A percentile compares a stretch with the other conserved stretches of the same genome.
phyloP scores from a whole-genome alignment of 192 early-diverging fungal species.

The Backusella macrospora region DNA sequence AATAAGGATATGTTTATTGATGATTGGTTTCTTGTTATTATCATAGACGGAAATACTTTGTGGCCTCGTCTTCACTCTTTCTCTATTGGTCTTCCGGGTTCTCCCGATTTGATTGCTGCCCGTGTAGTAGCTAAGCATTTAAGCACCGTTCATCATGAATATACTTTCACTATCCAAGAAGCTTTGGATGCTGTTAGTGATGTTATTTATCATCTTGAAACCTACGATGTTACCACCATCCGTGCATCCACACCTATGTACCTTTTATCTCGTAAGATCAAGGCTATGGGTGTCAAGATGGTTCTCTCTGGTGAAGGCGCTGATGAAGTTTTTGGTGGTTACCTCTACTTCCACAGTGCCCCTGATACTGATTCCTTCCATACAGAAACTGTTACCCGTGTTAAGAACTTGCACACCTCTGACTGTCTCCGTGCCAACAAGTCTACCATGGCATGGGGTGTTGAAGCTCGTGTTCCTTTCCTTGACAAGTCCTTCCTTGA shows the following conservation, averaged over 20 bases:
- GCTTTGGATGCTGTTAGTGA: slow-evolving; percentile 95
- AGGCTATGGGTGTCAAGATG: slow-evolving; percentile 99
- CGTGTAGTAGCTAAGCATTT: slow-evolving; percentile 89
- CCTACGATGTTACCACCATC: slow-evolving; percentile 99
- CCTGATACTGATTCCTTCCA: slow-evolving; percentile 87
- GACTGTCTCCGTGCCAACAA: slow-evolving; percentile 99
- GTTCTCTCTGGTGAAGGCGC: slow-evolving; percentile 95
- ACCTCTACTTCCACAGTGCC: slow-evolving; percentile 97
- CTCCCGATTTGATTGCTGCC: slow-evolving; percentile 92
- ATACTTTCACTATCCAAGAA: slow-evolving; percentile 95
- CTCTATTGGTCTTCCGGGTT: slow-evolving; percentile 91
- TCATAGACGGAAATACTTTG: slow-evolving; percentile 52
- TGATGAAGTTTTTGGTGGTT: slow-evolving; percentile 97
- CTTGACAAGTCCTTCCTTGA: slow-evolving; percentile 92
- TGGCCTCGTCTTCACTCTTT: slow-evolving; percentile 96
- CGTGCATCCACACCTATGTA: slow-evolving; percentile 99
- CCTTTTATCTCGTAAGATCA: slow-evolving; percentile 96
- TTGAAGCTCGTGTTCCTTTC: slow-evolving; percentile 98
- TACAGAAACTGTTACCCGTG: slow-evolving; percentile 87
- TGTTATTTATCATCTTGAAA: slow-evolving; percentile 97
- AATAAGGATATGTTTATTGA: slow-evolving; percentile 6
- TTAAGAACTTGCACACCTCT: slow-evolving; percentile 96
- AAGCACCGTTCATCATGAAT: slow-evolving; percentile 93
- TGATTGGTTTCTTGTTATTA: background rate
- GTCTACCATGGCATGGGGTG: slow-evolving; percentile 99